Evolutionary conservation across 2,329 filamentous ascomycete genomes (phyloP).

Genomic region (Decorospora gaudefroyi): DNA sequence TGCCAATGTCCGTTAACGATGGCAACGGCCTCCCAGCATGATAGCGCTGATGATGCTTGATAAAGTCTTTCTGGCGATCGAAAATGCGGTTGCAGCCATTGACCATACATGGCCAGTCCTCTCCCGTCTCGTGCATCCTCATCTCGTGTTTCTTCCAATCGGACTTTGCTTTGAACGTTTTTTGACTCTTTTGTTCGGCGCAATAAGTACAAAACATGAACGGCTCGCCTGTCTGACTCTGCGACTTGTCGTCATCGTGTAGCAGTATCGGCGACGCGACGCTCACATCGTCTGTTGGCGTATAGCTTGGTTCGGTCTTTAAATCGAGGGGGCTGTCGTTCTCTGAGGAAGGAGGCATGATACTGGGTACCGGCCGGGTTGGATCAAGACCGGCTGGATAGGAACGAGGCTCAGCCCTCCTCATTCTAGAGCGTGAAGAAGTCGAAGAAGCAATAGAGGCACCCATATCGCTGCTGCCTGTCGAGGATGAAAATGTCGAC

Average conservation of each 20-base stretch:
- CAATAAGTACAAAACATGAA: constrained; percentile 49
- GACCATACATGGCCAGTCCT: constrained; percentile 46
- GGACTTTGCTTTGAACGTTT: constrained; percentile 48
- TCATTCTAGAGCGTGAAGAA: constrained; percentile 38
- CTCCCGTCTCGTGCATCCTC: constrained; percentile 48
- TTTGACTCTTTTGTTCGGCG: constrained; percentile 41
- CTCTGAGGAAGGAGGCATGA: constrained; percentile 41
- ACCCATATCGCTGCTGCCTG: constrained; percentile 34
- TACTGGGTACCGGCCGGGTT: constrained; percentile 38
- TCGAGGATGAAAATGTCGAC: constrained; percentile 41
- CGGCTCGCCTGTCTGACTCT: constrained; percentile 37
- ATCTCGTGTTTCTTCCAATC: constrained; percentile 50
- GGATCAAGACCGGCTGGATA: constrained; percentile 43
- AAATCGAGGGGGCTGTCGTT: constrained; percentile 39
- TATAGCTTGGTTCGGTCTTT: constrained; percentile 36
- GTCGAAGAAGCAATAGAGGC: constrained; percentile 39
- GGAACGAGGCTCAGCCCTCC: constrained; percentile 41
- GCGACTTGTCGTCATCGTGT: constrained; percentile 27
- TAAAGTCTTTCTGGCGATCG: constrained; percentile 46
- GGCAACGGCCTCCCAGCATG: constrained; percentile 44
- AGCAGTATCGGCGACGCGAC: constrained; percentile 33
- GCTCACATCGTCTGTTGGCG: constrained; percentile 42
- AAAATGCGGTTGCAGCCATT: constrained; percentile 44
- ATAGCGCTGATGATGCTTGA: constrained; percentile 46
- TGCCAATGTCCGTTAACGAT: constrained; percentile 44